Evolutionary conservation across 768 basidiomycete genomes (phyloP), one percentile per base, ranked within the genome.

Genomic region (Trametes villosa): DNA sequence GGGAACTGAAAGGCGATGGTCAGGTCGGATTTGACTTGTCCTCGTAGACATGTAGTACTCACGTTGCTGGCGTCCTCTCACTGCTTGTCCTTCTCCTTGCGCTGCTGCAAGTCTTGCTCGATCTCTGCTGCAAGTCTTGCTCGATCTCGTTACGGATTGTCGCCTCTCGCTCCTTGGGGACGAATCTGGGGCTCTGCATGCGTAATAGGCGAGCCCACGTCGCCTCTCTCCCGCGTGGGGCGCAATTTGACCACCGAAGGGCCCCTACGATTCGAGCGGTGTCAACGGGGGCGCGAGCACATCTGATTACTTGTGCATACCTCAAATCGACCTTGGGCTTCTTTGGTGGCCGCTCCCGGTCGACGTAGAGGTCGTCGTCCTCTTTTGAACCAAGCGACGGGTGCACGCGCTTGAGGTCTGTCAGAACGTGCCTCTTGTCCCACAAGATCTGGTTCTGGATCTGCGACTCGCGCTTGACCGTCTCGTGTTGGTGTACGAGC

Each of bases 61-160:
- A 93, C 91, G 74, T 97, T 94, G 64, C 92, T 81, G 53, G 81
- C 78, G 69, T 98, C 95, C 66, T 96, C 95, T 88, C 93, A 96
- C 50, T 86, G 82, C 49, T 87, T 82, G 67, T 95, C 91, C 48
- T 80, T 73, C 49, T 94, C 90, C 70, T 87, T 89, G 71, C 88
- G 64, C 41, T 64, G 77, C 26, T 72, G 77, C 69, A 89, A 73
- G 45, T 83, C 79, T n/a, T n/a, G n/a, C n/a, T n/a, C n/a, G n/a
- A n/a, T n/a, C n/a, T n/a, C n/a, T n/a, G n/a, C n/a, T n/a, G n/a
- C n/a, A n/a, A n/a, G n/a, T n/a, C n/a, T n/a, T 78, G 78, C 68
- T 88, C 91, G 71, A 89, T 82, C 70, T 82, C 81, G 46, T 79
- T 80, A 57, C 77, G 81, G 62, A 94, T 88, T 11, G 79, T 74